Evolutionary conservation across 1,284 basidiomycete genomes (phyloP), one percentile per base, ranked within the genome.

Genomic region (Heterobasidion occidentale): DNA sequence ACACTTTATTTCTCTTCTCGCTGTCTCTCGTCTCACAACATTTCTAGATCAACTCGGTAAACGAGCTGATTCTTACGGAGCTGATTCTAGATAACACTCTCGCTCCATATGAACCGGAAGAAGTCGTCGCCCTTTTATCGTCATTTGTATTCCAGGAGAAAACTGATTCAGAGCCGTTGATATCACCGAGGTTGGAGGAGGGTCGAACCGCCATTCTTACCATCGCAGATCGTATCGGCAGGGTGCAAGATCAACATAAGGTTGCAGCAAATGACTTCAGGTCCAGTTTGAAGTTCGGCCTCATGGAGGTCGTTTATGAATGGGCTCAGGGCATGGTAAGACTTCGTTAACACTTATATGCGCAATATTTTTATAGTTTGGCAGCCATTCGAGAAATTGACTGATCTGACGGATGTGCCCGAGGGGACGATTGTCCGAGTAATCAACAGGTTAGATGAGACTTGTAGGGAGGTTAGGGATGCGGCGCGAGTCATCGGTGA

Each of bases 81-180:
- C 81, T 99, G 38, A 97, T 99, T 56, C 79, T 99, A 53, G 97
- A 99, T 68, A 99, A 99, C 67, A 89, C 90, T 4, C 79, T 99
- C 15, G 91, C 92, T 3, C 77, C 78, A 17, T 98, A 93, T 70
- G 91, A 93, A 52, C 92, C 97, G 0, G 93, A 94, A 70, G 96
- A 99, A 72, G 92, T 95, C 46, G 96, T 98, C n/a, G 96, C 97
- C 1, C 79, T 99, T 36, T 79, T 99, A 2, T 98, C 95, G 5
- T 90, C 91, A 65, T 98, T 99, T 67, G 86, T 99, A 35, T 98
- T 98, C 71, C 94, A 98, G 68, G 97, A 99, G 67, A 98, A 98
- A 75, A 94, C 93, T 11, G 92, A 95, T 17, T 77, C 84, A 7
- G 88, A 95, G 64, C 94, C 95, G 15, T 71, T 79, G 7, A 79